These are phyloP conservation scores for Pseudohalonectria lignicola DNA, from an alignment of 2,329 filamentous ascomycete species.

Conservation along the genomic window DNA sequence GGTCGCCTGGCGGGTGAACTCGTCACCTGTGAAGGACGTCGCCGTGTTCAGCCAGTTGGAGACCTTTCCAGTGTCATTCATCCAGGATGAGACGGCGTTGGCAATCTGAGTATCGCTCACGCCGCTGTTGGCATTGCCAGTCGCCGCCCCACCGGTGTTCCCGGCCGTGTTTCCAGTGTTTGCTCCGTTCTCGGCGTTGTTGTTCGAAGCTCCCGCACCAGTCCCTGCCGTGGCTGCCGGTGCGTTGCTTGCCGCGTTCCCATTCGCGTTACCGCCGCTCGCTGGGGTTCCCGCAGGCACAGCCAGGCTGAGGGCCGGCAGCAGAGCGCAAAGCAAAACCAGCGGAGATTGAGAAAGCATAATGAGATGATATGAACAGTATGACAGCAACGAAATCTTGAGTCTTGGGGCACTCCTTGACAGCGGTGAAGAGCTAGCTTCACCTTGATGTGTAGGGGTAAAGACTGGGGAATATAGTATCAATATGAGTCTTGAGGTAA, in stretches of 20 bases:
- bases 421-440: too few relatives aligned
- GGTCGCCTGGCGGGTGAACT: neutral
- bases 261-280: neutral
- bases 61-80: neutral
- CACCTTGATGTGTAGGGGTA: too few relatives aligned
- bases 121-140: neutral
- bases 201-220: too few relatives aligned
- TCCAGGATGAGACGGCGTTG: neutral
- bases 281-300: neutral
- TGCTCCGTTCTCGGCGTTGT: too few relatives aligned
- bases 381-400: too few relatives aligned
- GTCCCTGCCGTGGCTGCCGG: too few relatives aligned
- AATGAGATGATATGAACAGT: neutral
- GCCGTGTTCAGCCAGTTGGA: neutral
- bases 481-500: too few relatives aligned
- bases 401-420: too few relatives aligned
- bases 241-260: neutral
- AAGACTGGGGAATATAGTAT: too few relatives aligned
- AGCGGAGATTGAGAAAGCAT: neutral
- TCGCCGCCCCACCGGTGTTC: neutral
- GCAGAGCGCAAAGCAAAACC: neutral
- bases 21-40: neutral
- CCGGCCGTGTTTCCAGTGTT: neutral
- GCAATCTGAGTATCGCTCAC: neutral
- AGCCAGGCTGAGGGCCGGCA: neutral